Conservation (phyloP, 208 protist genomes). For the Porcisia hertigi region DNA sequence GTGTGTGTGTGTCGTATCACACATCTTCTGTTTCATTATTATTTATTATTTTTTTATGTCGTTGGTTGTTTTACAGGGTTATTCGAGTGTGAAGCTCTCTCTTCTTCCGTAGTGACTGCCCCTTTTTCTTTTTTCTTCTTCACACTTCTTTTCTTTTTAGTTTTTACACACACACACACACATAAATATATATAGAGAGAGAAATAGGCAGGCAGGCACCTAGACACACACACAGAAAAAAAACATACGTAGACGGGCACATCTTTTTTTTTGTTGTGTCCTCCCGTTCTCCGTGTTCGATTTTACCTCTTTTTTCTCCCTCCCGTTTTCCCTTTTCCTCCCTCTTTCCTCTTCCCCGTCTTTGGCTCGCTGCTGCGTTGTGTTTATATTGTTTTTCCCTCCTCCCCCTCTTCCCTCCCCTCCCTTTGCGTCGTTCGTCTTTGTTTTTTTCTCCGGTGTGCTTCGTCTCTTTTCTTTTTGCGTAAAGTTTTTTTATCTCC, state of each 20-base stretch:
- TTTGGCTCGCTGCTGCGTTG: neutral
- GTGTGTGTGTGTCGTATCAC: no score
- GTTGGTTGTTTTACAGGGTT: no score
- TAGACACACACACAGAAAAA: no score
- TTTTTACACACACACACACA: neutral
- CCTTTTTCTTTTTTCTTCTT: neutral
- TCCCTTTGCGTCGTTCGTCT: neutral
- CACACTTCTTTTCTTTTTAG: no score
- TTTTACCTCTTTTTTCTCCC: conserved; percentile 10
- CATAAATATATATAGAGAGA: neutral
- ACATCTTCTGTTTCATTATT: no score
- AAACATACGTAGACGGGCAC: neutral
- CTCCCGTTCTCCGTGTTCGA: neutral
- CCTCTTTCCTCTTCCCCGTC: no score
- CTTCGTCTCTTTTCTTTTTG: neutral
- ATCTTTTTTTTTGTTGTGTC: neutral
- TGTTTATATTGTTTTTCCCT: neutral
- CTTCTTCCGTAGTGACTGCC: no score
- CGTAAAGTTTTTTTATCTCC: neutral
- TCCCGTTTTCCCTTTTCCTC: neutral
- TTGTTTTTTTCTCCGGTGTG: neutral
- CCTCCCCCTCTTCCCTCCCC: neutral
- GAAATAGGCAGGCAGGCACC: neutral
- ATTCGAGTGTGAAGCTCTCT: no score
- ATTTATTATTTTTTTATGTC: no score